Conservation (phyloP, 129 eudicot genomes). For the Arctium minus region DNA sequence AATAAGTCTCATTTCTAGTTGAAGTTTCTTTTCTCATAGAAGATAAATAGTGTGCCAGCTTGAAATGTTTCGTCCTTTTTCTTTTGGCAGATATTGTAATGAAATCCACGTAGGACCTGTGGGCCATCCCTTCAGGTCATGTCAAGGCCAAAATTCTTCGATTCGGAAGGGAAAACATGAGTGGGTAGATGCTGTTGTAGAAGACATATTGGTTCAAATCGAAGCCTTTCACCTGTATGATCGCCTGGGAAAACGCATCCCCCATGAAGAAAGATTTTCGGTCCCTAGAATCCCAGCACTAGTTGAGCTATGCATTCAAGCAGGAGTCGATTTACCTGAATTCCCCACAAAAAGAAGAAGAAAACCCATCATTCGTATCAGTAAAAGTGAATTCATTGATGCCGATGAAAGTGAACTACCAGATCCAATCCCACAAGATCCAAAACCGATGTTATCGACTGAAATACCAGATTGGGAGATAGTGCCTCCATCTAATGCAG, state of each 20-base stretch:
- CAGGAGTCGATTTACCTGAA: conserved; percentile 85
- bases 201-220: conserved; percentile 75
- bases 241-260: conserved; percentile 81
- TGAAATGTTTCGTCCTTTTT: neutral
- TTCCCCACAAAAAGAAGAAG: conserved; percentile 89
- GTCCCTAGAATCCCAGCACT: conserved; percentile 88
- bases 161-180: conserved; percentile 70
- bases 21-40: neutral
- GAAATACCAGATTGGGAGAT: conserved; percentile 57
- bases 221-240: conserved; percentile 86
- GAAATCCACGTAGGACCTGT: conserved; percentile 89
- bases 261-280: conserved; percentile 82
- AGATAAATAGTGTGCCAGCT: conserved; percentile 5
- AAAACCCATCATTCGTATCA: conserved; percentile 71
- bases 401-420: conserved; percentile 93
- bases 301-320: conserved; percentile 94
- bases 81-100: conserved; percentile 73
- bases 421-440: conserved; percentile 56
- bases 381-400: conserved; percentile 78
- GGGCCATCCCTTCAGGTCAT: conserved; percentile 94
- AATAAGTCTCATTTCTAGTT: neutral
- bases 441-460: conserved; percentile 36
- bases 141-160: conserved; percentile 73
- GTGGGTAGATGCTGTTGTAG: conserved; percentile 69
- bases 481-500: conserved; percentile 39